These are phyloP conservation scores for Leccinum obscurum DNA, from an alignment of 768 basidiomycete genomes.

Conservation along the genomic window DNA sequence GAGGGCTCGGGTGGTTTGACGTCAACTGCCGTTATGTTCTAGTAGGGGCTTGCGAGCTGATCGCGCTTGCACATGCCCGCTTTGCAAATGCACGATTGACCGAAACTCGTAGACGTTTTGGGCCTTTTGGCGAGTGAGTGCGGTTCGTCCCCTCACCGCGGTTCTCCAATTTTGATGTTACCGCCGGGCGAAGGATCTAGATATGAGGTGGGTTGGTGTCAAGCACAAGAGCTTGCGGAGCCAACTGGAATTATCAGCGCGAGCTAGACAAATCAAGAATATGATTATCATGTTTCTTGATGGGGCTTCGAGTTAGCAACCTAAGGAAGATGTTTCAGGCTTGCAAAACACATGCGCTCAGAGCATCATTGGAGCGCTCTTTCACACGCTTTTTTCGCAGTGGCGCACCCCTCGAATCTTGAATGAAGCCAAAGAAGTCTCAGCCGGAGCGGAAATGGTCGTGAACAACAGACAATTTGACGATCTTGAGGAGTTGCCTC, in stretches of 20 bases:
- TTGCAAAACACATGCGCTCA: neutral
- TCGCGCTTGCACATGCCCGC: neutral
- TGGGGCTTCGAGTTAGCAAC: neutral
- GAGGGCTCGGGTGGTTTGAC: neutral
- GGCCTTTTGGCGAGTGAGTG: neutral
- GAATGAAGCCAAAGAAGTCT: neutral
- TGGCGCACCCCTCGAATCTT: conserved; percentile 10
- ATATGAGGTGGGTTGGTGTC: conserved; percentile 2
- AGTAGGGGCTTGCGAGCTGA: neutral
- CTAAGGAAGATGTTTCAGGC: conserved; percentile 1
- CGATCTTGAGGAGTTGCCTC: conserved; percentile 19
- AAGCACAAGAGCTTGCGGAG: conserved; percentile 15
- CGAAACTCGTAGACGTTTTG: neutral
- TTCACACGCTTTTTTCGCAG: conserved; percentile 21
- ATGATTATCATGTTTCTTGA: conserved; percentile 2
- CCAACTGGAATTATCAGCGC: neutral
- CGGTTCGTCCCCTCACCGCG: neutral
- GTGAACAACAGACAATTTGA: conserved; percentile 5
- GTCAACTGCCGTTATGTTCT: neutral
- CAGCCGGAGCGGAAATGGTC: conserved; percentile 18
- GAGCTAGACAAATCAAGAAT: conserved; percentile 1
- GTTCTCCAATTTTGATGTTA: neutral
- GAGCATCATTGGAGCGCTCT: neutral
- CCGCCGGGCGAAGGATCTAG: neutral
- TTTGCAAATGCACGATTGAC: neutral